Evolutionary conservation across 495 filamentous ascomycete species (phyloP), one percentile per base, ranked within the genome.

Genomic region (Aspergillus hancockii): DNA sequence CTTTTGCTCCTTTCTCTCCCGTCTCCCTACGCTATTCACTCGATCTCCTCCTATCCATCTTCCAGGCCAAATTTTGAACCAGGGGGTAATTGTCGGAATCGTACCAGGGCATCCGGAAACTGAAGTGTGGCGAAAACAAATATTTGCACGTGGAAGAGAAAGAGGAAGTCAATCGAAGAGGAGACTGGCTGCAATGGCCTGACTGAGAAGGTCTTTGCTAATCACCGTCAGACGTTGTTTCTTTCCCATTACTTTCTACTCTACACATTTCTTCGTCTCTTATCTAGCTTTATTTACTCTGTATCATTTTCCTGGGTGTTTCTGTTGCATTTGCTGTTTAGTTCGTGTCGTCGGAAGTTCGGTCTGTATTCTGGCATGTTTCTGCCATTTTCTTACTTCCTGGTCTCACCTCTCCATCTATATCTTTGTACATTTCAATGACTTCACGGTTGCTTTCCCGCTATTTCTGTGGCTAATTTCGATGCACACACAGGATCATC

Each of bases 381-480:
- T 57, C 2, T 41, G 38, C 38, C 38, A 41, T 36, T 46, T 58
- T 59, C 30, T 56, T 52, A 30, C 31, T 41, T 28, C 47, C 45
- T 58, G 12, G 45, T 54, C 38, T 54, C 43, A 9, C 45, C 34
- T 53, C 57, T 46, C n/a, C 49, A 41, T 56, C 40, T 63, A 52
- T 63, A 58, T 58, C 58, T 55, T 55, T 64, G 40, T 60, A 50
- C 58, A 60, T 47, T 45, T 52, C 61, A 58, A 60, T 62, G 57
- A 58, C 57, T 60, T 61, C 41, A 59, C 59, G 58, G 64, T 61
- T 63, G 23, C 46, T 51, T 28, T 22, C 54, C 49, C 22, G 40
- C 40, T 58, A 52, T 45, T 61, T 22, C 46, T 41, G 41, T 60
- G 47, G 46, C 36, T 61, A 51, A 45, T 55, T 3, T 51, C 52